Conservation (phyloP, 768 basidiomycete species). For the Sarcodon sp. region DNA sequence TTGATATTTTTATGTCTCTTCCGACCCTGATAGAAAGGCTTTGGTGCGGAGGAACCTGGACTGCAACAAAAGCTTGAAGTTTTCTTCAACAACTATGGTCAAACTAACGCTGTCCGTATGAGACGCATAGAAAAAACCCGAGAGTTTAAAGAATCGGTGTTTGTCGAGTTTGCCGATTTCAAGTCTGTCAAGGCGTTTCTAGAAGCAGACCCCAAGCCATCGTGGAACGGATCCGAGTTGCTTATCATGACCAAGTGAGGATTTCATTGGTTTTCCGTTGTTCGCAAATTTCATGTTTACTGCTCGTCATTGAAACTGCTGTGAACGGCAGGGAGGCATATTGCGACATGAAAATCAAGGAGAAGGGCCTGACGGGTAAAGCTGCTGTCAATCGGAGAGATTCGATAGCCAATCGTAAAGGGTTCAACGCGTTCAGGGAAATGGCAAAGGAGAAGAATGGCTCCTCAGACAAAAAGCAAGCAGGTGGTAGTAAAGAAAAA, state of each 20-base stretch:
- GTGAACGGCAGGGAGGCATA: conserved; percentile 51
- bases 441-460: conserved; percentile 28
- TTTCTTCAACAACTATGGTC: conserved; percentile 71
- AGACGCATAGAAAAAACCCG: conserved; percentile 67
- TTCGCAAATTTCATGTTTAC: not conserved
- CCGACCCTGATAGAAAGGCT: conserved; percentile 60
- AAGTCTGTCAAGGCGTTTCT: conserved; percentile 63
- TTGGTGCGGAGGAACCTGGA: conserved; percentile 48
- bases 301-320: not conserved
- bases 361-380: conserved; percentile 78
- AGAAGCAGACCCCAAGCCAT: conserved; percentile 68
- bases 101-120: conserved; percentile 77
- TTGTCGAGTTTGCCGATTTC: conserved; percentile 74
- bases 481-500: conserved; percentile 15
- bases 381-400: conserved; percentile 50
- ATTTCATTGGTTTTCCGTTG: not conserved
- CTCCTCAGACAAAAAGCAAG: conserved; percentile 17
- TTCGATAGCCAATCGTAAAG: conserved; percentile 30
- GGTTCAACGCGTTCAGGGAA: conserved; percentile 75
- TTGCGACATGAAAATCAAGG: conserved; percentile 92
- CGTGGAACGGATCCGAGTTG: conserved; percentile 66
- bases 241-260: conserved; percentile 83
- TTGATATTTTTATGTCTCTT: not conserved
- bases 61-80: conserved; percentile 66
- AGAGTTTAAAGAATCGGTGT: conserved; percentile 92